Percentiles rank a stretch among this genome's conserved stretches.
Conservation (phyloP, 2,329 filamentous ascomycete genomes). For the Dactylonectria macrodidyma region DNA sequence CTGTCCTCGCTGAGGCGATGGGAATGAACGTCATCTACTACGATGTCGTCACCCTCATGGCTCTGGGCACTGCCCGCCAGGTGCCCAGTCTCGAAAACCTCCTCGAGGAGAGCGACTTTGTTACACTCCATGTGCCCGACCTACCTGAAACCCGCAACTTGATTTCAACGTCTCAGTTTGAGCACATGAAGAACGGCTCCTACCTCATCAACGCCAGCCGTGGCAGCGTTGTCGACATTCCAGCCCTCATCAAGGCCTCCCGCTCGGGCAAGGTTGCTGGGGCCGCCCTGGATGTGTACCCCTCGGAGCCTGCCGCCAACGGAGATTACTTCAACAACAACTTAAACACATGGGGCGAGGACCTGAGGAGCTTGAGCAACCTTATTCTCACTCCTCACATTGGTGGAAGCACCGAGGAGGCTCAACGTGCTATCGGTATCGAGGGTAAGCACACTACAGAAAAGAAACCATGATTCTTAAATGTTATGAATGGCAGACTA, state of each 20-base stretch:
- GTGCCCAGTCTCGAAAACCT: slow-evolving; percentile 84
- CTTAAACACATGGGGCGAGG: slow-evolving; percentile 88
- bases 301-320: slow-evolving; percentile 92
- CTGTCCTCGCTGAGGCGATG: slow-evolving; percentile 96
- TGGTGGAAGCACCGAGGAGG: slow-evolving; percentile 97
- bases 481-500: slow-evolving; percentile 26
- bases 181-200: slow-evolving; percentile 91
- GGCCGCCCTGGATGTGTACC: slow-evolving; percentile 96
- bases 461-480: background rate
- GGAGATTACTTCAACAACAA: slow-evolving; percentile 93
- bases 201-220: slow-evolving; percentile 98
- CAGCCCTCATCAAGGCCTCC: slow-evolving; percentile 90
- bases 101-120: slow-evolving; percentile 87
- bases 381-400: slow-evolving; percentile 97
- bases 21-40: slow-evolving; percentile 99
- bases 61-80: slow-evolving; percentile 88
- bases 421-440: slow-evolving; percentile 94
- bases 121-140: slow-evolving; percentile 95
- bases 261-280: slow-evolving; percentile 89
- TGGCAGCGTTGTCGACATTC: slow-evolving; percentile 94
- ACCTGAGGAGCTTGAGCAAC: slow-evolving; percentile 89
- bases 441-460: slow-evolving; percentile 68
- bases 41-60: slow-evolving; percentile 95
- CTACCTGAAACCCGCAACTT: slow-evolving; percentile 93
- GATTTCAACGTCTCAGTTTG: slow-evolving; percentile 85